Evolutionary conservation across 306 rosid species (phyloP).

Genomic region (Rubus idaeus): DNA sequence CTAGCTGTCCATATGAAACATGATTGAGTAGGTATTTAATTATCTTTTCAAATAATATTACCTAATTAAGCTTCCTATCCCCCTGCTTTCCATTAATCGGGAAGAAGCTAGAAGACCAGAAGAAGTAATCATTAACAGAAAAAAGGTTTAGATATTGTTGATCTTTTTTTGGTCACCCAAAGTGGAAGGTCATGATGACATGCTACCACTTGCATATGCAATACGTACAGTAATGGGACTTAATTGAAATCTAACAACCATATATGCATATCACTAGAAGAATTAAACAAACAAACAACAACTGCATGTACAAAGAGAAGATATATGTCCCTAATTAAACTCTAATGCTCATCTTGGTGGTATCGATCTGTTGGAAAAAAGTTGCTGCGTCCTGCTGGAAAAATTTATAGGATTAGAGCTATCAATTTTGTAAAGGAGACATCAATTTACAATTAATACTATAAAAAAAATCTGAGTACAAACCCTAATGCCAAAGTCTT

Average conservation of each 20-base stretch:
- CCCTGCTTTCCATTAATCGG: too few relatives aligned
- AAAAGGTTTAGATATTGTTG: neutral
- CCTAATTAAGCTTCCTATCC: neutral
- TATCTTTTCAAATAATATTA: neutral
- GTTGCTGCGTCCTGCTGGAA: neutral
- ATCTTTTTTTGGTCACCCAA: neutral
- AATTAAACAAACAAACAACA: neutral
- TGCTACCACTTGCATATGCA: conserved; percentile 3
- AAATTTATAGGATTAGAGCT: neutral
- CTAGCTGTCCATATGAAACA: neutral
- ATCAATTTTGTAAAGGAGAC: neutral
- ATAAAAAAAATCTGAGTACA: neutral
- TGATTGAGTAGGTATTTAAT: neutral
- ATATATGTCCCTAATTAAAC: neutral
- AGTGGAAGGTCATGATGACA: neutral
- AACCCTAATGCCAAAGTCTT: neutral
- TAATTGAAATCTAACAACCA: neutral
- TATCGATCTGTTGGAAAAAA: neutral
- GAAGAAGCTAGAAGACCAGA: neutral
- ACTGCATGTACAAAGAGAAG: neutral
- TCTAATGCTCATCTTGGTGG: neutral
- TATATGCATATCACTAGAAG: neutral
- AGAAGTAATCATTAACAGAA: neutral
- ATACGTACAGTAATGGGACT: neutral
- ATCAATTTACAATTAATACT: neutral